Evolutionary conservation across 2,329 filamentous ascomycete genomes (phyloP), one percentile per base, ranked within the genome.

Genomic region (Sporothrix pseudoabietina): DNA sequence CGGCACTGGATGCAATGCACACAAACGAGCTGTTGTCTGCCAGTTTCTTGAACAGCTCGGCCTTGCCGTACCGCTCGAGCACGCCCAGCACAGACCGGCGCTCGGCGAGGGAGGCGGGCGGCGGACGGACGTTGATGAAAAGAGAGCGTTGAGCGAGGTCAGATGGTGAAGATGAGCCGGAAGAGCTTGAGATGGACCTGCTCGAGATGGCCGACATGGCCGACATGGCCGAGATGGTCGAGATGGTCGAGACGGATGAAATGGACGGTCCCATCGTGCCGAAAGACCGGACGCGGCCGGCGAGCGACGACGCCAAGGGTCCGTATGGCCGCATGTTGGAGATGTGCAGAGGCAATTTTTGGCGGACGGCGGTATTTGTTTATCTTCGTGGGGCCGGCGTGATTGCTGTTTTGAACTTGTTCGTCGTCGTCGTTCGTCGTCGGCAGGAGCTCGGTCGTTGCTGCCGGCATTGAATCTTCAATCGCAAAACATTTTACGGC

Each of bases 1-100:
- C 78, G 19, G 79, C 77, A 22, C 81, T 82, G 65, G 80, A 81
- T 22, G 86, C 83, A 32, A 89, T 80, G 14, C 84, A 84, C 55
- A 89, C 79, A 77, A 88, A 89, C 30, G 84, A 84, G 30, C 83
- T 82, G 35, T 83, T 80, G 59, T 84, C 82, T 63, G 82, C 79
- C 49, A 85, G 79, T 78, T 82, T 84, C 80, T 84, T 86, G 78
- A 89, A 89, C 49, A 85, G 81, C 55, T 89, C 85, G 61, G 89
- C 82, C 1, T 81, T 79, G 72, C 84, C 85, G 76, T 85, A 81
- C 72, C 82, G 81, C 79, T 87, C 83, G 30, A 89, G 80, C 39
- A 84, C 82, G 59, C 85, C 84, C 47, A 89, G 80, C 26, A 89
- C 82, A 8, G 87, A 86, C 32, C 87, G 85, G 7, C 87, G 85